Percentiles rank a stretch among this genome's conserved stretches.
These are phyloP conservation scores for Fusarium kyushuense DNA, from an alignment of 2,329 filamentous ascomycete genomes.

Conservation along the genomic window DNA sequence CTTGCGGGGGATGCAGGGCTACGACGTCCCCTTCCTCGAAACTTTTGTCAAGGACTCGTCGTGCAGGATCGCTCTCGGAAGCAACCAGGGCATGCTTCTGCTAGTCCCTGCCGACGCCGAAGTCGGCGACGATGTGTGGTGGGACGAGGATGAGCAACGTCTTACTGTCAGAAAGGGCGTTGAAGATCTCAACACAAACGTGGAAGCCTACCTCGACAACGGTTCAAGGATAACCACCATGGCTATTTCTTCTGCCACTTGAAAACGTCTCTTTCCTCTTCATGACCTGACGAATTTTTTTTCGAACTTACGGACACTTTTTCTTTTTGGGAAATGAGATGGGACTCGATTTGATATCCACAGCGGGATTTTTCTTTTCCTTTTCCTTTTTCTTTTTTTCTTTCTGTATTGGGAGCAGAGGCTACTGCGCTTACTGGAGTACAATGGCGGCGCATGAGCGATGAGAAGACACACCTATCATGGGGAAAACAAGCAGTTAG, in stretches of 20 bases:
- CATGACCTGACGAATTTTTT: slow-evolving; percentile 28
- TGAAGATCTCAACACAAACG: slow-evolving; percentile 28
- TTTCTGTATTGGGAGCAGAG: not conserved
- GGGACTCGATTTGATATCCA: slow-evolving; percentile 29
- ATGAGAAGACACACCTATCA: slow-evolving; percentile 9
- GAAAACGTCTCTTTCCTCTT: slow-evolving; percentile 1
- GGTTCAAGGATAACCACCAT: slow-evolving; percentile 40
- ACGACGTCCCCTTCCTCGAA: slow-evolving; percentile 46
- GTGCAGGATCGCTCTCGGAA: slow-evolving; percentile 46
- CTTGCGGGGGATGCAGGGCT: slow-evolving; percentile 42
- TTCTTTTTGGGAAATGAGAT: slow-evolving; percentile 14
- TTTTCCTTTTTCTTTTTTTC: not conserved
- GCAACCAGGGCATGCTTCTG: slow-evolving; percentile 44
- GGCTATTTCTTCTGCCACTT: slow-evolving; percentile 45
- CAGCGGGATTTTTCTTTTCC: slow-evolving; percentile 30
- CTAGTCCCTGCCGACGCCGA: slow-evolving; percentile 47
- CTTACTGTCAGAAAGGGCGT: slow-evolving; percentile 41
- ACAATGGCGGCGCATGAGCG: slow-evolving; percentile 31
- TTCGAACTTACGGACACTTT: slow-evolving; percentile 16
- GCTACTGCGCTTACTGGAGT: slow-evolving; percentile 32
- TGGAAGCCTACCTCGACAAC: slow-evolving; percentile 41
- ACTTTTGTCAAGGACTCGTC: slow-evolving; percentile 45
- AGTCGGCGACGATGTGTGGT: slow-evolving; percentile 48
- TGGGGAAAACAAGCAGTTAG: slow-evolving; percentile 14
- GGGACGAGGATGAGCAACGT: slow-evolving; percentile 37